Percentiles rank a stretch among this genome's conserved stretches.
Evolutionary conservation across 2,329 filamentous ascomycete species (phyloP).

Genomic region (Scedosporium aurantiacum): DNA sequence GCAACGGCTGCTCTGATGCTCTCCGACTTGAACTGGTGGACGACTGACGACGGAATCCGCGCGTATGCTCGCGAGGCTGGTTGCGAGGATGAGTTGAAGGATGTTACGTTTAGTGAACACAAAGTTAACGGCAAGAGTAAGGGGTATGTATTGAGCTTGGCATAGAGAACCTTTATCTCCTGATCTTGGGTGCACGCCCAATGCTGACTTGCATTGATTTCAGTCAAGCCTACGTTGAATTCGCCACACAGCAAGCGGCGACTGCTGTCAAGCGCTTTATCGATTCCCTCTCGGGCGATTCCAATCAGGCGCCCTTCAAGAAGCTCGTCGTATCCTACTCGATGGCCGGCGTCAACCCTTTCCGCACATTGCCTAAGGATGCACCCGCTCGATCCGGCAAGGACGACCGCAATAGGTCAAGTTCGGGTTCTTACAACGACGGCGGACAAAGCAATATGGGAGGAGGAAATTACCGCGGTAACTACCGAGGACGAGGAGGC

Average conservation of each 20-base stretch:
- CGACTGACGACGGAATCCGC: conserved; percentile 86
- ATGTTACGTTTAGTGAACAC: conserved; percentile 94
- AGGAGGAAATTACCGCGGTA: conserved; percentile 39
- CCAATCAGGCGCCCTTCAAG: conserved; percentile 41
- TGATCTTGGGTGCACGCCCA: neutral
- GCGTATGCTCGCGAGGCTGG: conserved; percentile 72
- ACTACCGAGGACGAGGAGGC: conserved; percentile 40
- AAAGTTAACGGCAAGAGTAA: conserved; percentile 99
- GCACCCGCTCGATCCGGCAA: conserved; percentile 39
- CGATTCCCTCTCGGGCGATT: conserved; percentile 40
- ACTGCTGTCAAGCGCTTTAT: conserved; percentile 76
- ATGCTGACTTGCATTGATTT: neutral
- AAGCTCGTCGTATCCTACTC: conserved; percentile 67
- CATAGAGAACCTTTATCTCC: neutral
- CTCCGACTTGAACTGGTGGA: conserved; percentile 94
- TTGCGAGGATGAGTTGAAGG: conserved; percentile 75
- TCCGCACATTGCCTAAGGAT: conserved; percentile 84
- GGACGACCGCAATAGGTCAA: conserved; percentile 52
- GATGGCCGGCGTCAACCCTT: conserved; percentile 69
- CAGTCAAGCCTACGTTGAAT: conserved; percentile 74
- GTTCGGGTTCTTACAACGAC: conserved; percentile 38
- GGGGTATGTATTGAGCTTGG: conserved; percentile 50
- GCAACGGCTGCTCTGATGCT: conserved; percentile 67
- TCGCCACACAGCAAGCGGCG: conserved; percentile 71
- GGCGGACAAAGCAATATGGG: conserved; percentile 33